Evolutionary conservation across 139 green algal genomes (phyloP).

Genomic region (Raphidocelis subcapitata): DNA sequence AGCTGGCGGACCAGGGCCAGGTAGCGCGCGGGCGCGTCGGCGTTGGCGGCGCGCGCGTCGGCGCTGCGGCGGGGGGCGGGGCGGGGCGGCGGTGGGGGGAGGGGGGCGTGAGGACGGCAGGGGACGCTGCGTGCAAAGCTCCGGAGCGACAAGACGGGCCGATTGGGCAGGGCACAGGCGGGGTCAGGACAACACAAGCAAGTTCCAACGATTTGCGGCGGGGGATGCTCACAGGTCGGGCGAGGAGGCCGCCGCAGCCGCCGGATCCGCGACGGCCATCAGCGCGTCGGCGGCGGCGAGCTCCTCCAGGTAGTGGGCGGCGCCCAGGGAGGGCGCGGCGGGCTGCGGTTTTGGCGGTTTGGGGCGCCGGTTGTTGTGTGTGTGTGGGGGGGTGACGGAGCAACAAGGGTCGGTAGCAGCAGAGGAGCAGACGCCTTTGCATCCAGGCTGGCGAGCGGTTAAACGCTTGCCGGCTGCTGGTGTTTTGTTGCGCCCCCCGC

Average conservation of each 20-base stretch:
- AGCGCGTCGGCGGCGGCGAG: slow-evolving; percentile 25
- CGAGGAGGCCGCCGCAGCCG: neutral
- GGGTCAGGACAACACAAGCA: neutral
- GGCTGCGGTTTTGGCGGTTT: neutral
- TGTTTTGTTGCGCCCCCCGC: too few relatives aligned
- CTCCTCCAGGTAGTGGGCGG: slow-evolving; percentile 41
- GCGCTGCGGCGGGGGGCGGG: neutral
- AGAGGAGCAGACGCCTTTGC: neutral
- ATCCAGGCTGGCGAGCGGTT: neutral
- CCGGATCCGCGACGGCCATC: slow-evolving; percentile 25
- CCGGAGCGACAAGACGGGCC: slow-evolving; percentile 8
- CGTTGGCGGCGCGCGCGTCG: neutral
- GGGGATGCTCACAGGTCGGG: neutral
- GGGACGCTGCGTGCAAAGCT: neutral
- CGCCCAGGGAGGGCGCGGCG: slow-evolving; percentile 10
- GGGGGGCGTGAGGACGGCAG: neutral
- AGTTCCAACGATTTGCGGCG: neutral
- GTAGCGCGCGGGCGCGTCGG: slow-evolving; percentile 19
- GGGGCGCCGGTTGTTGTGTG: neutral
- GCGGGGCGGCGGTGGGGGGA: neutral
- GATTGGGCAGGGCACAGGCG: neutral
- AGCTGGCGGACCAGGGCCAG: slow-evolving; percentile 23
- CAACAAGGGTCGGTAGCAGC: neutral
- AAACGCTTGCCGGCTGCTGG: too few relatives aligned
- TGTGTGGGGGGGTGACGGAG: neutral